Conservation (phyloP, 2,329 filamentous ascomycete genomes). For the Sclerotinia glacialis region DNA sequence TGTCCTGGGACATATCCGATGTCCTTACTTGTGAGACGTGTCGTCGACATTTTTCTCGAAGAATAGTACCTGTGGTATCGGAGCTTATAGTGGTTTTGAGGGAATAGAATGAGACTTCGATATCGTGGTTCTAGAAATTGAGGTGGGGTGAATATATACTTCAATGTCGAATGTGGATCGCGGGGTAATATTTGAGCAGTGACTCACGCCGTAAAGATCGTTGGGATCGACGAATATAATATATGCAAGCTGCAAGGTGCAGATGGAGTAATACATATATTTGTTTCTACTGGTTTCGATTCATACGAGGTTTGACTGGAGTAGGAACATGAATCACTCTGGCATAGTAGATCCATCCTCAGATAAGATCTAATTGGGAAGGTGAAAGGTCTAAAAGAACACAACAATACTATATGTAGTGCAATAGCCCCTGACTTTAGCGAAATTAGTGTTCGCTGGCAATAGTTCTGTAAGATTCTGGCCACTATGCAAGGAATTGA, state of each 20-base stretch:
- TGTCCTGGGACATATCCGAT: conserved; percentile 35
- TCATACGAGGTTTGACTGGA: background rate
- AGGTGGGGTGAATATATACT: background rate
- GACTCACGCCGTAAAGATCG: background rate
- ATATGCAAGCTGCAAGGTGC: background rate
- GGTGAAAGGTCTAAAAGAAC: background rate
- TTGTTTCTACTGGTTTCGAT: background rate
- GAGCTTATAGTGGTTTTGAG: background rate
- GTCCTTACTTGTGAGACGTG: conserved; percentile 22
- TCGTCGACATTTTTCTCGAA: background rate
- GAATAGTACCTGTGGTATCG: background rate
- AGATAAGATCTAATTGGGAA: background rate
- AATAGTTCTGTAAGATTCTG: background rate
- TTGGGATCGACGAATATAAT: background rate
- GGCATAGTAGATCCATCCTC: background rate
- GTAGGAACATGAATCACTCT: background rate
- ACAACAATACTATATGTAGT: background rate
- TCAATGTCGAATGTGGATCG: background rate
- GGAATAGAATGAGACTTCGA: too few species aligned
- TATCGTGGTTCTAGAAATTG: background rate
- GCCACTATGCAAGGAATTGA: background rate
- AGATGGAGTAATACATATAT: background rate
- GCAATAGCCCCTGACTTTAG: background rate
- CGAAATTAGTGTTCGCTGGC: background rate
- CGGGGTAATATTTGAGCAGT: background rate